A percentile compares a stretch with the other conserved stretches of the same genome.
phyloP scores from a whole-genome alignment of 768 basidiomycete species.

The Saitozyma sp. region DNA sequence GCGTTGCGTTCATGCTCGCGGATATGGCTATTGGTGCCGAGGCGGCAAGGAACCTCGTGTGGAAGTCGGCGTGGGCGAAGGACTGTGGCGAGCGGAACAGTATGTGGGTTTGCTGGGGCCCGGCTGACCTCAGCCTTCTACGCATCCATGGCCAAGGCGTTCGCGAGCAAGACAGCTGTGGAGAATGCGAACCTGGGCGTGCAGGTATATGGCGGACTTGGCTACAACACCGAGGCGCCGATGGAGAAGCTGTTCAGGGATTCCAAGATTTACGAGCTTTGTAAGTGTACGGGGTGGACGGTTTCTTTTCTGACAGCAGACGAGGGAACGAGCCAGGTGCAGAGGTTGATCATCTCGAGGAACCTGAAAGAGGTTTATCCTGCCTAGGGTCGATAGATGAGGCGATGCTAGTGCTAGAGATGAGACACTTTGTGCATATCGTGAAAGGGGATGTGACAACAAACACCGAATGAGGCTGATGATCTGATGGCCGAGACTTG shows the following conservation, averaged over 20 bases:
- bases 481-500: too few species aligned
- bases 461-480: too few species aligned
- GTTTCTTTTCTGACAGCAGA: slow-evolving; percentile 12
- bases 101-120: slow-evolving; percentile 18
- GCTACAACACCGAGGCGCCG: slow-evolving; percentile 53
- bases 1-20: slow-evolving; percentile 53
- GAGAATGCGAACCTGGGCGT: slow-evolving; percentile 54
- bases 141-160: slow-evolving; percentile 54
- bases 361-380: slow-evolving; percentile 46
- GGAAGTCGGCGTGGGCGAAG: slow-evolving; percentile 52
- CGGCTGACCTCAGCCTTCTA: slow-evolving; percentile 47
- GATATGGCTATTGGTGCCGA: slow-evolving; percentile 55
- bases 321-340: slow-evolving; percentile 49
- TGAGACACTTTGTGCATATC: too few species aligned
- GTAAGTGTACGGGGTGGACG: slow-evolving; percentile 32
- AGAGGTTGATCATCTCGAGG: slow-evolving; percentile 52
- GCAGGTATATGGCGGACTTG: slow-evolving; percentile 47
- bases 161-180: slow-evolving; percentile 51
- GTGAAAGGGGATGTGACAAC: too few species aligned
- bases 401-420: too few species aligned
- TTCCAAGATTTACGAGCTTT: slow-evolving; percentile 53
- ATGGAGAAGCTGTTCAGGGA: slow-evolving; percentile 54
- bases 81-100: slow-evolving; percentile 52
- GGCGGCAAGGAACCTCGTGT: slow-evolving; percentile 49
- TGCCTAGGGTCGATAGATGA: slow-evolving; percentile 16